Conservation (phyloP, 2,329 filamentous ascomycete species). For the Colletotrichum orbiculare region DNA sequence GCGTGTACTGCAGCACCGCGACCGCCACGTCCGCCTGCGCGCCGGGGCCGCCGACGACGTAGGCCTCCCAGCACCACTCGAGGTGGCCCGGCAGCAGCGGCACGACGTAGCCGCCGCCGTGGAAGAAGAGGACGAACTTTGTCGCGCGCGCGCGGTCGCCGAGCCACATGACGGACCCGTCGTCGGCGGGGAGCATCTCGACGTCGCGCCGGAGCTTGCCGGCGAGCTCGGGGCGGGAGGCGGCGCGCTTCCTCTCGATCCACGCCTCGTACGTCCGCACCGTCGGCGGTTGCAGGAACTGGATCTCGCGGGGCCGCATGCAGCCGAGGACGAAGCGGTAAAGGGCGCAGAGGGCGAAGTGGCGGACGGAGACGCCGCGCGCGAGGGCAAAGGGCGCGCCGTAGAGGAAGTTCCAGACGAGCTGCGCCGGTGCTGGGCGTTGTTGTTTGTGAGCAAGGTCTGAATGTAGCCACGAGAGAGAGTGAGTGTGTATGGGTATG, state of each 20-base stretch:
- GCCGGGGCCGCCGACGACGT: conserved; percentile 34
- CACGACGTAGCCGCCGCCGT: conserved; percentile 45
- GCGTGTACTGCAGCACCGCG: conserved; percentile 35
- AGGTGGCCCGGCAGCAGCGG: conserved; percentile 40
- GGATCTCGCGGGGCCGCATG: conserved; percentile 38
- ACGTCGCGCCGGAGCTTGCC: conserved; percentile 18
- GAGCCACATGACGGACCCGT: conserved; percentile 43
- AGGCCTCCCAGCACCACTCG: conserved; percentile 43
- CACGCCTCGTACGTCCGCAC: conserved; percentile 40
- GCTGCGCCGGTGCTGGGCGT: conserved; percentile 33
- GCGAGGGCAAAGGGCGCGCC: conserved; percentile 35
- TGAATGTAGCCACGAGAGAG: neutral
- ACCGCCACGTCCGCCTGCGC: conserved; percentile 31
- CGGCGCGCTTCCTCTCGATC: conserved; percentile 37
- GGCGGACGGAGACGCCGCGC: conserved; percentile 34
- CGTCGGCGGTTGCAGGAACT: conserved; percentile 38
- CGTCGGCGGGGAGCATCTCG: conserved; percentile 20
- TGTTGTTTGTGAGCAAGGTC: neutral
- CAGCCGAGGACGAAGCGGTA: conserved; percentile 31
- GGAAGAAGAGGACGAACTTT: conserved; percentile 44
- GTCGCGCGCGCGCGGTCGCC: conserved; percentile 42
- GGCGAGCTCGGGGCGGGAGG: conserved; percentile 4
- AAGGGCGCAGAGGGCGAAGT: conserved; percentile 38
- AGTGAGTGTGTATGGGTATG: too few relatives aligned
- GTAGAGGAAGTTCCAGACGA: conserved; percentile 25